These are phyloP conservation scores for Millerozyma miso DNA, from an alignment of 805 yeast genomes.

Conservation along the genomic window DNA sequence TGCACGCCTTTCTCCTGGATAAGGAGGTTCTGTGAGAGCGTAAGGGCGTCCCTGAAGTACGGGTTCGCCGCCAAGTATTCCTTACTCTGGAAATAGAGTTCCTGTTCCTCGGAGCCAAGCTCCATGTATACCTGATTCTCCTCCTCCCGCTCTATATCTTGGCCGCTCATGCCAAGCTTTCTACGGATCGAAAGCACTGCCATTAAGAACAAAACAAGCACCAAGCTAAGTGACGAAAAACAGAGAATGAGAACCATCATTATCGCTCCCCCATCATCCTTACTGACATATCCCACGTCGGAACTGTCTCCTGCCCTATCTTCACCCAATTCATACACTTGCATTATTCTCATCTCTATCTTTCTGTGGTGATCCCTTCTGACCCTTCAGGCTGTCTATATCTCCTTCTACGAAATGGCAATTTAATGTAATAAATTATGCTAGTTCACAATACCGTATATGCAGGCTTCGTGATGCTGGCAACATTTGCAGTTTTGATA, in stretches of 20 bases:
- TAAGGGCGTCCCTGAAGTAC: conserved; percentile 37
- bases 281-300: neutral
- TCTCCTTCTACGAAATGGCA: neutral
- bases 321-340: neutral
- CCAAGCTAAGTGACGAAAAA: conserved; percentile 1
- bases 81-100: conserved; percentile 62
- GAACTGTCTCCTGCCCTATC: neutral
- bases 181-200: conserved; percentile 7
- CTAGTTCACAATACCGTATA: neutral
- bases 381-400: neutral
- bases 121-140: conserved; percentile 53
- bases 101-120: conserved; percentile 65
- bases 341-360: neutral
- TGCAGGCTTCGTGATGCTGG: neutral
- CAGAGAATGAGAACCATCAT: conserved; percentile 1
- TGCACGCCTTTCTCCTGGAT: conserved; percentile 84
- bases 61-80: conserved; percentile 39
- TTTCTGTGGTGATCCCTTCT: neutral
- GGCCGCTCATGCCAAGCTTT: conserved; percentile 35
- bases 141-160: conserved; percentile 55
- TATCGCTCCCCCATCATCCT: neutral
- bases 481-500: neutral
- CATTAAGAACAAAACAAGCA: conserved; percentile 2
- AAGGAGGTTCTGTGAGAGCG: conserved; percentile 55
- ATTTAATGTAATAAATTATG: no score